Base-by-base conservation (phyloP, 2,329 filamentous ascomycete species). In the Massarina eburnea region DNA sequence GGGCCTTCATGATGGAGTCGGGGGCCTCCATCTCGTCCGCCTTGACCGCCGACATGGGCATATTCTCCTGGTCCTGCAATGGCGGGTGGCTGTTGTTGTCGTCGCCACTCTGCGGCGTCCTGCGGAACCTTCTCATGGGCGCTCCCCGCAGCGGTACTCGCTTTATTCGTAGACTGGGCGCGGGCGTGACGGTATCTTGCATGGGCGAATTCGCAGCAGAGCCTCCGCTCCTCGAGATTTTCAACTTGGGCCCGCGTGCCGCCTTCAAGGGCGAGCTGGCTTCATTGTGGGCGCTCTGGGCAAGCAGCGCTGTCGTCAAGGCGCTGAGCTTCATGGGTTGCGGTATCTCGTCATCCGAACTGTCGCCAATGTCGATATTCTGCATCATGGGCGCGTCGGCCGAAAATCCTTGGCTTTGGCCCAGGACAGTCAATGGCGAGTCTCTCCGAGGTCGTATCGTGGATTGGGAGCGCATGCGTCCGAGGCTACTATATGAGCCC, bases 321-420 rank as follows among this genome's bases (percentile, higher is more conserved):
- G 91, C 91, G 67, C 91, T 96, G 67, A 96, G 87, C 74, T 94
- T 95, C 82, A 94, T 90, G 60, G 91, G 91, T 42, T 73, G 63
- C 57, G 89, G 86, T 21, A 95, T 89, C 71, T 96, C 92, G 62
- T 96, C 92, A 71, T 96, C 92, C 19, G 91, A 96, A 76, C 89
- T 96, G 66, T 96, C 91, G 59, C 89, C 85, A 56, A 85, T 73
- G 61, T 74, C 66, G 53, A 78, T 75, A 54, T 72, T 73, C 57
- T 76, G 73, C 61, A 76, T 69, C 68, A 72, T 72, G 15, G 71
- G 71, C 52, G 69, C 73, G 49, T 76, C 64, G 21, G 73, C 67
- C 18, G 69, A 66, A 54, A 76, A 76, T 51, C 73, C 75, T 52
- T 73, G 67, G 18, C 71, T 71, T 37, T 72, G 70, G 27, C 69